A percentile compares a stretch with the other conserved stretches of the same genome.
These are phyloP conservation scores for Xylariaceae sp. DNA, from an alignment of 2,329 filamentous ascomycete species.

Conservation along the genomic window DNA sequence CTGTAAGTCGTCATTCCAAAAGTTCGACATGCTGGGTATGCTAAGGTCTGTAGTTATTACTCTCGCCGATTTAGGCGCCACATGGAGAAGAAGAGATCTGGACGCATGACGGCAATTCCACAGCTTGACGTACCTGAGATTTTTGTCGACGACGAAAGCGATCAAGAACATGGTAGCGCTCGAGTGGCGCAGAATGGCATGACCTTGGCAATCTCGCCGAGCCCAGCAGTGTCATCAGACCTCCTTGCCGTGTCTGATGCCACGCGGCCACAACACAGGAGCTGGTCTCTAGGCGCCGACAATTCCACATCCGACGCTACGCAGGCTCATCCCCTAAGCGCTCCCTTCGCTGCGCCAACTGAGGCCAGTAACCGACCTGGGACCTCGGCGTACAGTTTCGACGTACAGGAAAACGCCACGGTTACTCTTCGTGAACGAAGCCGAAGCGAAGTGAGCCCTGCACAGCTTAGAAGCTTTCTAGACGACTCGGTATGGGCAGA, in stretches of 20 bases:
- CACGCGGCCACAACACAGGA: conserved; percentile 37
- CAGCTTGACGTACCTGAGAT: conserved; percentile 86
- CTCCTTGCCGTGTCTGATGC: conserved; percentile 38
- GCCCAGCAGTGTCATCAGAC: conserved; percentile 26
- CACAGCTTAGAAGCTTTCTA: conserved; percentile 77
- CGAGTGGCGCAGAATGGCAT: conserved; percentile 26
- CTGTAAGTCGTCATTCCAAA: conserved; percentile 48
- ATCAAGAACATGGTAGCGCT: conserved; percentile 34
- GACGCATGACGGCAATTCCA: conserved; percentile 73
- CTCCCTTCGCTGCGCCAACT: conserved; percentile 46
- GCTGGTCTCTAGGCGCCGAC: conserved; percentile 44
- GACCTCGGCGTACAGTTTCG: conserved; percentile 55
- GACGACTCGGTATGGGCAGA: conserved; percentile 91
- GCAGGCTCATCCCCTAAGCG: conserved; percentile 50
- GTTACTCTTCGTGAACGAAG: conserved; percentile 51
- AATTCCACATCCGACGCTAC: conserved; percentile 42
- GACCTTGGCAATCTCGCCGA: conserved; percentile 30
- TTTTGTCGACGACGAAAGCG: conserved; percentile 74
- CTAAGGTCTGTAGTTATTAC: conserved; percentile 59
- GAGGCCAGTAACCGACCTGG: conserved; percentile 42
- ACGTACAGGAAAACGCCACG: conserved; percentile 45
- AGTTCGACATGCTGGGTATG: not conserved
- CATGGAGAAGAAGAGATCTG: conserved; percentile 66
- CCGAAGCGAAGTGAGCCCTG: conserved; percentile 66
- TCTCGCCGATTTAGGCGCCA: conserved; percentile 74